Evolutionary conservation across 106 monocot species (phyloP).

Genomic region (Phalaenopsis equestris): DNA sequence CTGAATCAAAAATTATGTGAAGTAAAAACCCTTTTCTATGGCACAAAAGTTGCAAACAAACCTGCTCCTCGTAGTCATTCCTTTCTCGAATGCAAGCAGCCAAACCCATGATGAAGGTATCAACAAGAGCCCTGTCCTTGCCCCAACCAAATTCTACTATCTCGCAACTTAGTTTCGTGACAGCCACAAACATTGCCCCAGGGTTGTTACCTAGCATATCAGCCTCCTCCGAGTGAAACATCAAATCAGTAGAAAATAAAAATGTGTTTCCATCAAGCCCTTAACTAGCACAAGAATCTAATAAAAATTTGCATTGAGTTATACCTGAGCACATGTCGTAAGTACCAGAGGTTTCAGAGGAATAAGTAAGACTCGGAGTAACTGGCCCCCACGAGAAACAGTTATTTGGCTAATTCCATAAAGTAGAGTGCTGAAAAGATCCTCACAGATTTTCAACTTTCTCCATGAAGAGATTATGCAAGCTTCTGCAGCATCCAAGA

Average conservation of each 20-base stretch:
- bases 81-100: slow-evolving; percentile 89
- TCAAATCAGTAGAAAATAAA: neutral
- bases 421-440: slow-evolving; percentile 69
- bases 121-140: slow-evolving; percentile 90
- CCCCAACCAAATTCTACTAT: slow-evolving; percentile 99
- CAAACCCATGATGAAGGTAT: slow-evolving; percentile 97
- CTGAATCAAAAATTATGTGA: neutral
- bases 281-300: neutral
- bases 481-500: slow-evolving; percentile 86
- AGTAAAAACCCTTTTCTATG: neutral
- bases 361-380: slow-evolving; percentile 78
- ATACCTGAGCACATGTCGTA: slow-evolving; percentile 79
- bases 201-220: slow-evolving; percentile 70
- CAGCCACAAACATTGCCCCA: slow-evolving; percentile 72
- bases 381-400: slow-evolving; percentile 80
- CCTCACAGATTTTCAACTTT: slow-evolving; percentile 81
- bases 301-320: neutral
- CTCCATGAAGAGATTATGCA: slow-evolving; percentile 86
- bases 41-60: slow-evolving; percentile 18
- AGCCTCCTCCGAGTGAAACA: slow-evolving; percentile 38
- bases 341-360: slow-evolving; percentile 89
- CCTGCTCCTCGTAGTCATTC: slow-evolving; percentile 89
- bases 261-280: neutral
- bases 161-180: slow-evolving; percentile 84
- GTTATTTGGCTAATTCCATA: slow-evolving; percentile 81